Percentiles rank a stretch among this genome's conserved stretches.
Conservation (phyloP, 164 flowering plant species). For the Saururus chinensis region DNA sequence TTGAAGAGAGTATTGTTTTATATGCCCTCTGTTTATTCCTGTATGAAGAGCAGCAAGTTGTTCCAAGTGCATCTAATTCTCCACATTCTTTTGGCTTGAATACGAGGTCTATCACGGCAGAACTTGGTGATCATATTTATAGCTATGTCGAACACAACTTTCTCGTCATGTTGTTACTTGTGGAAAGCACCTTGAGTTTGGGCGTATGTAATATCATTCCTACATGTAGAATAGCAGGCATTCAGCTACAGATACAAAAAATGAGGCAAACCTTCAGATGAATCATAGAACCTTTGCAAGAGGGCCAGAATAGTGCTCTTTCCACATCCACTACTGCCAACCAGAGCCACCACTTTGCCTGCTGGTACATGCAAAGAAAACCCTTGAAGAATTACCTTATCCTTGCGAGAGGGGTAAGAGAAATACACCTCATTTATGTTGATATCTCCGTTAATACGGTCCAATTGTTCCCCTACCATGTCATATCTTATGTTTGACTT, state of each 20-base stretch:
- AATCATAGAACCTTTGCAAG: constrained; percentile 53
- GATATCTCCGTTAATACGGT: constrained; percentile 35
- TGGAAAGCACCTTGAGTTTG: too few relatives aligned
- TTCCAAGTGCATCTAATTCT: too few relatives aligned
- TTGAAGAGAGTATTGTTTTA: too few relatives aligned
- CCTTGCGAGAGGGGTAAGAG: constrained; percentile 53
- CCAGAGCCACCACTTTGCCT: constrained; percentile 59
- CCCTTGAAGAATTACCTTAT: constrained; percentile 37
- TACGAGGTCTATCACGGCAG: too few relatives aligned
- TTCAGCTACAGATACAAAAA: neutral
- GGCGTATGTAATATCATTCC: too few relatives aligned
- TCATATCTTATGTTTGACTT: constrained; percentile 26
- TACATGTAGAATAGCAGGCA: too few relatives aligned
- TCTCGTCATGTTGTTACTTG: too few relatives aligned
- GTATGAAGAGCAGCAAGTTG: too few relatives aligned
- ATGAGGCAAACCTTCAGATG: constrained; percentile 28
- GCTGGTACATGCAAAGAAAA: constrained; percentile 58
- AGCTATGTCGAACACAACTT: too few relatives aligned
- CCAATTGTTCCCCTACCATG: constrained; percentile 22
- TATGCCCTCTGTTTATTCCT: too few relatives aligned
- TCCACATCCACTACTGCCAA: constrained; percentile 73
- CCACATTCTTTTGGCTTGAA: too few relatives aligned
- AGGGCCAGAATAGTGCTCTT: constrained; percentile 65
- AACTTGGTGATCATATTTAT: too few relatives aligned
- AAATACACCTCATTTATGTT: constrained; percentile 34